Conservation (phyloP, 2,329 filamentous ascomycete species). For the Venturia pyrina region DNA sequence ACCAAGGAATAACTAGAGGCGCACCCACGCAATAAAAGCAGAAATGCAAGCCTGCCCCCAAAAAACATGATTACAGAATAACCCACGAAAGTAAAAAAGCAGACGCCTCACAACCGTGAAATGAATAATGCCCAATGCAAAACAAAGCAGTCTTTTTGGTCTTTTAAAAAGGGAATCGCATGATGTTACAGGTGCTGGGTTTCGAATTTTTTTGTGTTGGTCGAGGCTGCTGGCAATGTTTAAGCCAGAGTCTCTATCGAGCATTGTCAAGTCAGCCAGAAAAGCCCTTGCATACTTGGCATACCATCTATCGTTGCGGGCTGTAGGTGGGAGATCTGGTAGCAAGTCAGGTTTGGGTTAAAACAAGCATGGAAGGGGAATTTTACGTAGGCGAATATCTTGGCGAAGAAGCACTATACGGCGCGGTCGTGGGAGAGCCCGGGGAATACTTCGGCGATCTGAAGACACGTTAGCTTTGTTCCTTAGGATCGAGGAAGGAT, state of each 20-base stretch:
- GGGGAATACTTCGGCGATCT: slow-evolving; percentile 13
- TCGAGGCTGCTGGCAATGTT: background rate
- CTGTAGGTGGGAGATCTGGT: background rate
- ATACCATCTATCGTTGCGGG: no score
- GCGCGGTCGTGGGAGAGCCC: background rate
- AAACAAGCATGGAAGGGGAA: background rate
- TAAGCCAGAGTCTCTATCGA: background rate
- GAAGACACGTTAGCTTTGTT: slow-evolving; percentile 44
- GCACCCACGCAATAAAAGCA: background rate
- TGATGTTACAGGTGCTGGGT: background rate
- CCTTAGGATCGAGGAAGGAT: slow-evolving; percentile 22
- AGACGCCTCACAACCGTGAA: background rate
- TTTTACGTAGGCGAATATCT: slow-evolving; percentile 2
- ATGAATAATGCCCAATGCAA: slow-evolving; percentile 20
- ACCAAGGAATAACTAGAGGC: background rate
- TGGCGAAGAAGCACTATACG: background rate
- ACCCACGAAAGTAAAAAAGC: background rate
- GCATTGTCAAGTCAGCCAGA: background rate
- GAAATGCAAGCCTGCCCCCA: background rate
- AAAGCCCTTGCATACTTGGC: background rate
- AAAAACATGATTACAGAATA: background rate
- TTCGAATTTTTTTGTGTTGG: background rate
- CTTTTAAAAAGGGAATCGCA: background rate
- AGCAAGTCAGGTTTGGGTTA: background rate
- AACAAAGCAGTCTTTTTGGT: slow-evolving; percentile 5